These are phyloP conservation scores for Trichoderma afroharzianum DNA, from an alignment of 2,329 filamentous ascomycete species.

Conservation along the genomic window DNA sequence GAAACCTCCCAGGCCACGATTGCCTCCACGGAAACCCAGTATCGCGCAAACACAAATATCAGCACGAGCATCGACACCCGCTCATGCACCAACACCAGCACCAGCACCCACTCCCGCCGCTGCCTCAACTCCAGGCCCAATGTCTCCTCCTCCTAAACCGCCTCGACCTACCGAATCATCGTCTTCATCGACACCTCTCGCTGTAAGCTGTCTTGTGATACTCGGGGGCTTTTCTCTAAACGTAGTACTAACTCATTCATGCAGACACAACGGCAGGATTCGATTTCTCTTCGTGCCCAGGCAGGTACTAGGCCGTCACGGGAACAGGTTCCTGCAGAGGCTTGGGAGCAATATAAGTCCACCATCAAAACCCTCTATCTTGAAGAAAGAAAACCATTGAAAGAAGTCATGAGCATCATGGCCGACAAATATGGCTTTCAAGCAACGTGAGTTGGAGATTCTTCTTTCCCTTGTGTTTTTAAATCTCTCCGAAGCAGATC, in stretches of 20 bases:
- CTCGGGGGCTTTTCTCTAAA: background rate
- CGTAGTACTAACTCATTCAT: background rate
- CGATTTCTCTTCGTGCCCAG: slow-evolving; percentile 30
- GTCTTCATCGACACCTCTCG: slow-evolving; percentile 24
- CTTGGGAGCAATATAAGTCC: slow-evolving; percentile 47
- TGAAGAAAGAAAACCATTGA: slow-evolving; percentile 48
- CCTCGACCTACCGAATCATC: slow-evolving; percentile 27
- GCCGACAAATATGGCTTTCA: slow-evolving; percentile 46
- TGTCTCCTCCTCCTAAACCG: slow-evolving; percentile 25
- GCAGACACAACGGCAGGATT: slow-evolving; percentile 29
- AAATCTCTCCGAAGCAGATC: background rate
- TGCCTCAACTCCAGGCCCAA: slow-evolving; percentile 1
- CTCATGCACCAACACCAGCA: slow-evolving; percentile 15
- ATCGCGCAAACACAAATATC: slow-evolving; percentile 23
- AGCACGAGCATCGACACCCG: slow-evolving; percentile 18
- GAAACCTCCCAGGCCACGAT: slow-evolving; percentile 31
- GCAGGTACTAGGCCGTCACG: slow-evolving; percentile 36
- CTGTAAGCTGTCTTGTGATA: slow-evolving; percentile 23
- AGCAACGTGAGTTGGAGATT: slow-evolving; percentile 41
- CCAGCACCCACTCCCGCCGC: background rate
- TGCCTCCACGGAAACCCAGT: slow-evolving; percentile 20
- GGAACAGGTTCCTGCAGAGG: slow-evolving; percentile 43
- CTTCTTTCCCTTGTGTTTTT: background rate
- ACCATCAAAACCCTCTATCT: slow-evolving; percentile 46
- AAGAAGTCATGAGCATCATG: slow-evolving; percentile 52